Evolutionary conservation across 106 monocot species (phyloP).

Genomic region (Vanilla planifolia): DNA sequence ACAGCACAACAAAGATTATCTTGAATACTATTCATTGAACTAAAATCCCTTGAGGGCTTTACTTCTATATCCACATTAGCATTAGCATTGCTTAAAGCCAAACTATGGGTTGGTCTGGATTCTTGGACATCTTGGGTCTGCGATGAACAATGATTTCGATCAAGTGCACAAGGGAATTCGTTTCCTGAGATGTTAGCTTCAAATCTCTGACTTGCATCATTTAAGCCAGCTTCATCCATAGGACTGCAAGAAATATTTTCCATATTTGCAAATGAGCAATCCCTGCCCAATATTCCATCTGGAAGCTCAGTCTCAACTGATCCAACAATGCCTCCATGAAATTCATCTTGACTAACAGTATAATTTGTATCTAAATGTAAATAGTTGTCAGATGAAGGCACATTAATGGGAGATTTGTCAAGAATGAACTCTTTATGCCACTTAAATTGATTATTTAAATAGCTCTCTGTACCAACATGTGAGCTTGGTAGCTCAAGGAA

Average conservation of each 20-base stretch:
- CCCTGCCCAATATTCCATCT: constrained; percentile 12
- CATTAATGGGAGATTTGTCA: constrained; percentile 6
- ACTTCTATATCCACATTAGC: too few species aligned
- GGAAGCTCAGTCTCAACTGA: constrained; percentile 17
- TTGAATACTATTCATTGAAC: too few species aligned
- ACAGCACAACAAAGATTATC: too few species aligned
- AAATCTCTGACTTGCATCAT: constrained; percentile 24
- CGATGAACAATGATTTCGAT: constrained; percentile 17
- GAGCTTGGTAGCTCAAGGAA: constrained; percentile 13
- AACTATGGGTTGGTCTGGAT: too few species aligned
- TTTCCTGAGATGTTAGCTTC: constrained; percentile 20
- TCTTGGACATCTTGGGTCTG: constrained; percentile 17
- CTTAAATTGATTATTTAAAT: constrained; percentile 13
- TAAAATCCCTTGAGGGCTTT: too few species aligned
- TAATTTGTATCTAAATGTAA: constrained; percentile 16
- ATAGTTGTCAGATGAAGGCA: constrained; percentile 15
- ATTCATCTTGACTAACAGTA: constrained; percentile 10
- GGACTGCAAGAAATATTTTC: constrained; percentile 13
- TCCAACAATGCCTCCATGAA: constrained; percentile 14
- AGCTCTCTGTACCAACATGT: constrained; percentile 4
- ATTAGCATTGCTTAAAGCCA: too few species aligned
- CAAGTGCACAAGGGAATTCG: constrained; percentile 21
- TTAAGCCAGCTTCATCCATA: constrained; percentile 12
- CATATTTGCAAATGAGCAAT: constrained; percentile 15
- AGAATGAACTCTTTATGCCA: constrained; percentile 1